A percentile compares a stretch with the other conserved stretches of the same genome.
These are phyloP conservation scores for Aurantiochytrium sp. DNA, from an alignment of 108 stramenopile species.

Conservation along the genomic window DNA sequence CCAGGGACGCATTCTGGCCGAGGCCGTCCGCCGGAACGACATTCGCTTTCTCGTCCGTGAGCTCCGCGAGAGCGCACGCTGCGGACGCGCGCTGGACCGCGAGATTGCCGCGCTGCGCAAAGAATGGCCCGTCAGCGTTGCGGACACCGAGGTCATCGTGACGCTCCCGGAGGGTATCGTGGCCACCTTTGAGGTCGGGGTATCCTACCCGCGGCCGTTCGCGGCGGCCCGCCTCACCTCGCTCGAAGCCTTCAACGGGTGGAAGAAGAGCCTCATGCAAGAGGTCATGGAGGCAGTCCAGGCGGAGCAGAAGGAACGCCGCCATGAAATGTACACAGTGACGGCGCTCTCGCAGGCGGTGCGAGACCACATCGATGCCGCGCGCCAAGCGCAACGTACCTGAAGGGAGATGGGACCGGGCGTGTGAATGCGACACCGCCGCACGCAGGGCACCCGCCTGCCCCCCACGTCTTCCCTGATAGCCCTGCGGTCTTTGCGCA, in stretches of 20 bases:
- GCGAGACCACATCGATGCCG: not conserved
- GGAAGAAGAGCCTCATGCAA: not conserved
- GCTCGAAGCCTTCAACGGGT: conserved; percentile 13
- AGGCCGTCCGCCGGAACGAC: conserved; percentile 1
- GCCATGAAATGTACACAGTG: not conserved
- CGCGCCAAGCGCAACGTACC: not conserved
- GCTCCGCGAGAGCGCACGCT: not conserved
- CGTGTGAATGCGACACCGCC: no score
- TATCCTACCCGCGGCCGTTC: not conserved
- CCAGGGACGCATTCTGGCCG: not conserved
- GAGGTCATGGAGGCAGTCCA: not conserved
- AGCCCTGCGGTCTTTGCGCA: no score
- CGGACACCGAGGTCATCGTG: not conserved
- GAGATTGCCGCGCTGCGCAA: not conserved
- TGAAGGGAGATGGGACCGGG: no score
- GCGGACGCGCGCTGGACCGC: not conserved
- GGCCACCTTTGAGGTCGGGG: not conserved
- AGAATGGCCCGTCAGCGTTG: not conserved
- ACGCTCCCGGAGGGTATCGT: not conserved
- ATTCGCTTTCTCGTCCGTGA: conserved; percentile 17
- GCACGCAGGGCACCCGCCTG: no score
- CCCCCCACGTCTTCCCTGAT: no score
- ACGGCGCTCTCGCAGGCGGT: not conserved
- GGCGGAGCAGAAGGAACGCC: not conserved
- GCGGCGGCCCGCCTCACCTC: not conserved